These are phyloP conservation scores for Fagopyrum homotropicum DNA, from an alignment of 148 eudicot genomes.

Conservation along the genomic window DNA sequence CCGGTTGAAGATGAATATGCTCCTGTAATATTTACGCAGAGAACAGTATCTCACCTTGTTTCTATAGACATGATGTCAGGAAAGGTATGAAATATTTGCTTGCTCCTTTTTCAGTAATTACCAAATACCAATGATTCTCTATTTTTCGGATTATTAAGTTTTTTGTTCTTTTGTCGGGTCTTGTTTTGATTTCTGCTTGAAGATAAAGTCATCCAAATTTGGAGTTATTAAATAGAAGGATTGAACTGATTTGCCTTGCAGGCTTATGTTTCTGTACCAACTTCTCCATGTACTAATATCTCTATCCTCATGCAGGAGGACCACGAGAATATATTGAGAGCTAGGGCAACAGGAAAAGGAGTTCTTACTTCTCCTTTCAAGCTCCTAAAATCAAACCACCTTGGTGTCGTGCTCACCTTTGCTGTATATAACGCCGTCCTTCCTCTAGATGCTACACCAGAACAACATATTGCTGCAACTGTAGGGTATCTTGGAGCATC, in stretches of 20 bases:
- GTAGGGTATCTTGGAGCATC: conserved; percentile 96
- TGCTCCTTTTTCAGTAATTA: not conserved
- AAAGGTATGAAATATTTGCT: conserved; percentile 38
- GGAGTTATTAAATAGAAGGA: not conserved
- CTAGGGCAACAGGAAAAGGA: conserved; percentile 89
- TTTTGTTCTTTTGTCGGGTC: not conserved
- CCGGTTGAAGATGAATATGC: conserved; percentile 89
- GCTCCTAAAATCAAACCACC: conserved; percentile 77
- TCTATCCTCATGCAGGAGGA: conserved; percentile 51
- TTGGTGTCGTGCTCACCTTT: conserved; percentile 93
- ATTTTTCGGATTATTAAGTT: not conserved
- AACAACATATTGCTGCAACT: conserved; percentile 70
- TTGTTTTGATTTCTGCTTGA: not conserved
- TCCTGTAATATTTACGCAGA: conserved; percentile 82
- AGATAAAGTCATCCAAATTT: not conserved
- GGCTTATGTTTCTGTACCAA: not conserved
- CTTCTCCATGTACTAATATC: conserved; percentile 4
- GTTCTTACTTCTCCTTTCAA: conserved; percentile 84
- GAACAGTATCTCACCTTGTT: conserved; percentile 81
- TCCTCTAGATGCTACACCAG: conserved; percentile 57
- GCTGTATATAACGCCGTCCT: conserved; percentile 68
- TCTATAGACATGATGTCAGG: conserved; percentile 99
- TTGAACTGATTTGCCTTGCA: not conserved
- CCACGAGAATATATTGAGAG: conserved; percentile 87
- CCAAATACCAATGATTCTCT: not conserved